phyloP scores from a whole-genome alignment of 805 yeast species.

The Wickerhamomyces hampshirensis region DNA sequence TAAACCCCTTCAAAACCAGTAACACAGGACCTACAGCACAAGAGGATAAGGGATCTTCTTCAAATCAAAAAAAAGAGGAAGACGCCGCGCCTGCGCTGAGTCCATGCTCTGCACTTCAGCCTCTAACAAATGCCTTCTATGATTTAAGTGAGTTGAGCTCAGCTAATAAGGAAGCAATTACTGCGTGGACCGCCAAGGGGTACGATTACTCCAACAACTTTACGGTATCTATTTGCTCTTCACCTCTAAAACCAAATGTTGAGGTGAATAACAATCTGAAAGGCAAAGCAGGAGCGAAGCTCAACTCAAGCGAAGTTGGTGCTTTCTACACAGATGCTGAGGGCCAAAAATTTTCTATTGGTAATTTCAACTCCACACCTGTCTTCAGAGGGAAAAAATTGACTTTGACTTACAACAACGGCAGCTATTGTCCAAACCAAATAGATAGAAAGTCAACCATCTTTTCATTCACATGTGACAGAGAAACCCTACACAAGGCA shows the following conservation, averaged over 20 bases:
- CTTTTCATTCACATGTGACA: constrained; percentile 72
- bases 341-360: constrained; percentile 49
- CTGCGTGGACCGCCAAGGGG: constrained; percentile 66
- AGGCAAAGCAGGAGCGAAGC: constrained; percentile 4
- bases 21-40: neutral
- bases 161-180: constrained; percentile 18
- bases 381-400: constrained; percentile 67
- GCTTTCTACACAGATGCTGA: constrained; percentile 48
- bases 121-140: constrained; percentile 35
- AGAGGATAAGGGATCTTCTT: neutral
- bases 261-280: constrained; percentile 25
- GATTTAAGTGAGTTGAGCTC: constrained; percentile 28
- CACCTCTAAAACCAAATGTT: constrained; percentile 35
- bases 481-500: constrained; percentile 63
- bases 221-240: constrained; percentile 66
- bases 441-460: constrained; percentile 57
- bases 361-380: constrained; percentile 57
- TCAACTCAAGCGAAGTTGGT: constrained; percentile 44
- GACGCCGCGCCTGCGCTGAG: constrained; percentile 16
- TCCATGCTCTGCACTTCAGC: constrained; percentile 41
- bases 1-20: constrained; percentile 6
- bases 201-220: constrained; percentile 67
- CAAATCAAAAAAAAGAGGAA: constrained; percentile 1
- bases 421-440: constrained; percentile 57
- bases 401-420: constrained; percentile 64